Base-by-base conservation (phyloP, 2,329 filamentous ascomycete genomes). In the Macrophomina pseudophaseolina region DNA sequence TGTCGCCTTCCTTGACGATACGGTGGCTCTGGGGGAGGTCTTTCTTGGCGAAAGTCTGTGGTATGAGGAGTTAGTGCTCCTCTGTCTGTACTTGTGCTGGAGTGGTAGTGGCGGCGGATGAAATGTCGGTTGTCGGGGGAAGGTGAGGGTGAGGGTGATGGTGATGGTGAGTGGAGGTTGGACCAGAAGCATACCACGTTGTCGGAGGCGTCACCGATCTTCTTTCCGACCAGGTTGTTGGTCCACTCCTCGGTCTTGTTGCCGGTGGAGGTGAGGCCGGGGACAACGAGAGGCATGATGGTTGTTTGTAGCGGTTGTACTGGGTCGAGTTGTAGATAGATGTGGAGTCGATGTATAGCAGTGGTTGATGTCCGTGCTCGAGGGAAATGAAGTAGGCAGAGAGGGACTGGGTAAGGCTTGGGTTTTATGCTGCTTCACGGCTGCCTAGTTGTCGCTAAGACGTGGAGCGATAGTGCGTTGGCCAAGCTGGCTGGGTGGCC, bases 201-300 rank as follows among this genome's bases (percentile, higher is more conserved):
- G 67, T 83, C 77, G 48, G 78, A 78, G 33, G 68, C 65, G 14
- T 85, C 82, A 12, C 83, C 83, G 44, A 85, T 73, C 74, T 83
- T 84, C 81, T 85, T 85, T 70, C 83, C 83, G 72, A 81, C 78
- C 28, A 85, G 76, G 77, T 84, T 80, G 71, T 75, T 78, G 73
- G 76, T 74, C 83, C 83, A 85, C 65, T 83, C 75, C 11, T 77
- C 71, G 65, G 74, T 76, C 72, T 79, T 74, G 69, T 76, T 73
- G 28, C 71, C 70, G 68, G 71, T 74, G 54, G 75, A 78, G 73
- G 77, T 77, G 46, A 83, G 70, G 64, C 81, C 81, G 51, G 83
- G 82, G 14, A 84, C 79, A 68, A 85, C 81, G 74, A 85, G 82
- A 76, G 82, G 82, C 83, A 85, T 85, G 52, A 9, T 46, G 52